Conservation (phyloP, 805 yeast genomes). For the Kazachstania viticola region DNA sequence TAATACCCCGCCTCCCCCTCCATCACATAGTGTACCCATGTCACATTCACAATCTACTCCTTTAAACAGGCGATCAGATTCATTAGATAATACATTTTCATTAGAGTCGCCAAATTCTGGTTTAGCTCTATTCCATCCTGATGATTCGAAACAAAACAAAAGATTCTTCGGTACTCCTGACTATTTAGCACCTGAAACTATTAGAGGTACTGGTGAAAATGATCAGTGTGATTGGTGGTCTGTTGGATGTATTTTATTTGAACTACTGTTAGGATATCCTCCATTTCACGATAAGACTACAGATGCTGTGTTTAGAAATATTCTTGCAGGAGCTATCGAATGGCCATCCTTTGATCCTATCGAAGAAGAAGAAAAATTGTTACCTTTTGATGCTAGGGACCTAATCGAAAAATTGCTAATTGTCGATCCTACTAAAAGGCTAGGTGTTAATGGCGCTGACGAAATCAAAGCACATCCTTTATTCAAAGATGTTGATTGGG, state of each 20-base stretch:
- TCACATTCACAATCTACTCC: conserved; percentile 2
- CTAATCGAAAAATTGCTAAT: conserved; percentile 52
- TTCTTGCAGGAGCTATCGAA: conserved; percentile 57
- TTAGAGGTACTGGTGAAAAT: conserved; percentile 71
- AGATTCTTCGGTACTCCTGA: conserved; percentile 96
- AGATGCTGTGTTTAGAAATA: conserved; percentile 70
- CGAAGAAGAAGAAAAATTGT: conserved; percentile 41
- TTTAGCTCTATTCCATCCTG: conserved; percentile 68
- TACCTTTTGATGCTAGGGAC: conserved; percentile 62
- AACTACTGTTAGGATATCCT: conserved; percentile 83
- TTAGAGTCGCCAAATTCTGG: conserved; percentile 19
- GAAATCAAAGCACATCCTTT: conserved; percentile 76
- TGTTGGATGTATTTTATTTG: conserved; percentile 88
- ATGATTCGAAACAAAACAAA: conserved; percentile 38
- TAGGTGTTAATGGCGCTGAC: conserved; percentile 68
- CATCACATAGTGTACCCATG: neutral
- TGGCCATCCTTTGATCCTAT: conserved; percentile 64
- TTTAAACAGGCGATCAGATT: neutral
- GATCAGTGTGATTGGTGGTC: conserved; percentile 85
- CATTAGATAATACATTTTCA: conserved; percentile 1
- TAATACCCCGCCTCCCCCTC: conserved; percentile 18
- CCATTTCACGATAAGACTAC: conserved; percentile 85
- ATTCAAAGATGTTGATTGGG: conserved; percentile 68
- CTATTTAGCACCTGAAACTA: conserved; percentile 93
- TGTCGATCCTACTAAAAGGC: conserved; percentile 51